Percentiles rank a stretch among this genome's conserved stretches.
Conservation (phyloP, 2,329 filamentous ascomycete genomes). For the Colletotrichum sp. region DNA sequence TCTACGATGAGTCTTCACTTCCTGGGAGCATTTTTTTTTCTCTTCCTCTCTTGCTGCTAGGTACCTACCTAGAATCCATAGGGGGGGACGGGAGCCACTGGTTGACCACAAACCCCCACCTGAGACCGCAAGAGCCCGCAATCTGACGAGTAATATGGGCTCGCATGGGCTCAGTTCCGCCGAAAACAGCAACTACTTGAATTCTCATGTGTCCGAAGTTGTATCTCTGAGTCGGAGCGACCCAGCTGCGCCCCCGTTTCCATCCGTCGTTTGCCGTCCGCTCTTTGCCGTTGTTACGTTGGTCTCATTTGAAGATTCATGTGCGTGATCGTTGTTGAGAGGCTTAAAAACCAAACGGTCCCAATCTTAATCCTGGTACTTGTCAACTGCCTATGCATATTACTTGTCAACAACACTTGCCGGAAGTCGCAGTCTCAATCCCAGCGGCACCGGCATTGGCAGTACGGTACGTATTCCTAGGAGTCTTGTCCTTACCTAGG, state of each 20-base stretch:
- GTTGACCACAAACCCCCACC: not conserved
- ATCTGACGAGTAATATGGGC: conserved; percentile 18
- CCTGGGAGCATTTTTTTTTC: not conserved
- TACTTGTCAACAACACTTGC: not conserved
- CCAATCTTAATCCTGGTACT: not conserved
- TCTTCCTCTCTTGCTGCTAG: not conserved
- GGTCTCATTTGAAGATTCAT: not conserved
- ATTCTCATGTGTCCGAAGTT: not conserved
- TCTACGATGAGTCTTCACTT: not conserved
- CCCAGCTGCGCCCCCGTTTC: conserved; percentile 3
- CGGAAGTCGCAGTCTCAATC: not conserved
- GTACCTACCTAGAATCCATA: not conserved
- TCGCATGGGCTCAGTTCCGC: not conserved
- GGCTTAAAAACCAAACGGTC: not conserved
- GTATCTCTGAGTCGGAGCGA: not conserved
- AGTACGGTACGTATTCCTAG: not conserved
- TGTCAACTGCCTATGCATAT: not conserved
- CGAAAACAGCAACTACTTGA: conserved; percentile 10
- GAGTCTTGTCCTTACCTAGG: not conserved
- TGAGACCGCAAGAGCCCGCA: conserved; percentile 5
- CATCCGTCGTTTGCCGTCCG: conserved; percentile 11
- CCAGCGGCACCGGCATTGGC: not conserved
- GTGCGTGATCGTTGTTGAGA: not conserved
- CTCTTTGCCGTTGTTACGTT: not conserved
- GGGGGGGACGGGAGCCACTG: not conserved